Evolutionary conservation across 495 filamentous ascomycete genomes (phyloP).

Genomic region (Xylaria grammica): DNA sequence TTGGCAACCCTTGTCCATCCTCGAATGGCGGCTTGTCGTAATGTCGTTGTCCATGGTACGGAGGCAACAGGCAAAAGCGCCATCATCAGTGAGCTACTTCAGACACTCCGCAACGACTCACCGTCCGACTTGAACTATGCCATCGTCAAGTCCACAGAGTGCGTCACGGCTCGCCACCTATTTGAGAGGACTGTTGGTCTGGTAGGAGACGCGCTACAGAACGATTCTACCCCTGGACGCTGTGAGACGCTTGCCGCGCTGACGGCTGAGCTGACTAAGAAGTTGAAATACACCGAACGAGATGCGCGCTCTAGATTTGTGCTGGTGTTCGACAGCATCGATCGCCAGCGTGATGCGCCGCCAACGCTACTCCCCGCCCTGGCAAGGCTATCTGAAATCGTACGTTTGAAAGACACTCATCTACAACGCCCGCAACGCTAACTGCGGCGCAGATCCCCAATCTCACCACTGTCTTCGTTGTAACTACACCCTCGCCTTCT

Average conservation of each 20-base stretch:
- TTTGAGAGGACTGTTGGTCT: slow-evolving; percentile 68
- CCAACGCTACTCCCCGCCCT: slow-evolving; percentile 83
- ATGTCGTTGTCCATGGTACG: slow-evolving; percentile 82
- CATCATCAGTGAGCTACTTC: slow-evolving; percentile 67
- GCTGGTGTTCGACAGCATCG: slow-evolving; percentile 89
- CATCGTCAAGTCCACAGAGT: slow-evolving; percentile 80
- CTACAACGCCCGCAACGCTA: no score
- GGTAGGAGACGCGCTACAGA: slow-evolving; percentile 58
- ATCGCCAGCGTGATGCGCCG: slow-evolving; percentile 80
- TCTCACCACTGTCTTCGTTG: slow-evolving; percentile 77
- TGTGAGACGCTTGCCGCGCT: slow-evolving; percentile 82
- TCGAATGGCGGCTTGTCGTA: slow-evolving; percentile 52
- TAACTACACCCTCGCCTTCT: slow-evolving; percentile 72
- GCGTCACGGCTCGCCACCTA: slow-evolving; percentile 87
- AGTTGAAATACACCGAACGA: slow-evolving; percentile 55
- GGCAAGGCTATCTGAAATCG: slow-evolving; percentile 76
- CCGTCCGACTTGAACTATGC: slow-evolving; percentile 59
- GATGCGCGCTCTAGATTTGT: slow-evolving; percentile 60
- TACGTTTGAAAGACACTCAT: slow-evolving; percentile 44
- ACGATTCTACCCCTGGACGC: slow-evolving; percentile 46
- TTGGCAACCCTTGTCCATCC: slow-evolving; percentile 65
- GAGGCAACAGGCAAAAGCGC: slow-evolving; percentile 89
- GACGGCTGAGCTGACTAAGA: slow-evolving; percentile 66
- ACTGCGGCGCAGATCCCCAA: slow-evolving; percentile 87
- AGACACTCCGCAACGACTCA: slow-evolving; percentile 18